Base-by-base conservation (phyloP, 768 basidiomycete species). In the Xerocomus potaroensis region DNA sequence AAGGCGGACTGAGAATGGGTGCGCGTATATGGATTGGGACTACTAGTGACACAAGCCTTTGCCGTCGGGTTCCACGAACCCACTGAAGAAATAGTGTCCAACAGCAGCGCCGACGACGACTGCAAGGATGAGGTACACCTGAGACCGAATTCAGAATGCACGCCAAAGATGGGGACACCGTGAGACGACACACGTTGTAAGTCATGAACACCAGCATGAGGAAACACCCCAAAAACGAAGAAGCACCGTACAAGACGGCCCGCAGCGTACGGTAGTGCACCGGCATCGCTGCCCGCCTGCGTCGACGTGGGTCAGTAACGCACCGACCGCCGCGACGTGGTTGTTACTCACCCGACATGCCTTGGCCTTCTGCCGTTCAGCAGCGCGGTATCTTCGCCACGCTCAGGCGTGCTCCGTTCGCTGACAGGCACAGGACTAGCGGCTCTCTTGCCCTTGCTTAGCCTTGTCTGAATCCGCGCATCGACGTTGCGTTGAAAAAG, bases 191-290 rank as follows among this genome's bases (percentile, higher is more conserved):
- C 48, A 91, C 90, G 55, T 96, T 96, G 70, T 94, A 96, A 5
- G 92, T 95, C 92, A 96, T 95, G 68, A 91, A 93, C 32, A 95
- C 83, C 48, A 96, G 72, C 92, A 96, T 96, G 62, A 91, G 79
- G 78, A 91, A 90, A 74, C 87, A 88, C 29, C 88, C 88, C 48
- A 91, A 65, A 64, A 84, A 84, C 18, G 91, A 80, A 3, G 80
- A 80, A 4, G 73, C 66, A n/a, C 84, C 90, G 57, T 94, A 95
- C 30, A 91, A 62, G 2, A 63, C 55, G 6, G 90, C 85, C 21
- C 89, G 76, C 35, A 83, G 56, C n/a, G 73, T 50, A 19, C 84
- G 80, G 32, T 73, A 67, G 8, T 68, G 43, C 31, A 3, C 32
- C 0, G 59, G 58, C 3, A 58, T 21, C 22, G 1, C 8, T 30